These are phyloP conservation scores for Elongisporangium prolatum DNA, from an alignment of 352 stramenopile genomes.

Conservation along the genomic window DNA sequence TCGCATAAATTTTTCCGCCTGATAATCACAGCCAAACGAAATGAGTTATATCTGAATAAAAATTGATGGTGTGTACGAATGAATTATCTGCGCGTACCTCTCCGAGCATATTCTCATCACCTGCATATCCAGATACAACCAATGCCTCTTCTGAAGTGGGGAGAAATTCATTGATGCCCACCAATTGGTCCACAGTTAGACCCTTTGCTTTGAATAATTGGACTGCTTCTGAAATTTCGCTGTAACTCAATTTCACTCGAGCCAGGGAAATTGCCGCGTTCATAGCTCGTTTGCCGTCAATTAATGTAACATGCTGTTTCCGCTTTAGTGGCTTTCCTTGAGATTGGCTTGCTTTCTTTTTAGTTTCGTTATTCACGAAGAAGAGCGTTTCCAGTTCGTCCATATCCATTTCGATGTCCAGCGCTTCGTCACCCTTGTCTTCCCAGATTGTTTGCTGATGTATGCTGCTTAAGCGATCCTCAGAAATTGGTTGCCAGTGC, in stretches of 20 bases:
- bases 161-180: conserved; percentile 92
- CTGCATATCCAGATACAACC: conserved; percentile 75
- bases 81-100: conserved; percentile 32
- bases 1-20: conserved; percentile 86
- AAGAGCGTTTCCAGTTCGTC: conserved; percentile 85
- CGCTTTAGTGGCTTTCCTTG: conserved; percentile 47
- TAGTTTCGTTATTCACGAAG: conserved; percentile 66
- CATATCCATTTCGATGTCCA: conserved; percentile 85
- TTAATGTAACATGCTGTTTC: conserved; percentile 87
- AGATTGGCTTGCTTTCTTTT: conserved; percentile 33
- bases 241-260: conserved; percentile 92
- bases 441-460: conserved; percentile 80
- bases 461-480: conserved; percentile 70
- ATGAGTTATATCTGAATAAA: background rate
- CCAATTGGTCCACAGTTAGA: conserved; percentile 71
- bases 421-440: conserved; percentile 61
- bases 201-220: conserved; percentile 57
- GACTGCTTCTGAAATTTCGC: conserved; percentile 78
- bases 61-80: background rate
- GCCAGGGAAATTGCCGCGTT: conserved; percentile 97
- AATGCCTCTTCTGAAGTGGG: conserved; percentile 90
- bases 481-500: conserved; percentile 85
- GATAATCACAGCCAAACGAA: background rate
- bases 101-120: conserved; percentile 55
- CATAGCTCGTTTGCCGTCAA: conserved; percentile 96